Percentiles rank a stretch among this genome's conserved stretches.
Evolutionary conservation across 148 eudicot species (phyloP).

Genomic region (Diospyros kaki): DNA sequence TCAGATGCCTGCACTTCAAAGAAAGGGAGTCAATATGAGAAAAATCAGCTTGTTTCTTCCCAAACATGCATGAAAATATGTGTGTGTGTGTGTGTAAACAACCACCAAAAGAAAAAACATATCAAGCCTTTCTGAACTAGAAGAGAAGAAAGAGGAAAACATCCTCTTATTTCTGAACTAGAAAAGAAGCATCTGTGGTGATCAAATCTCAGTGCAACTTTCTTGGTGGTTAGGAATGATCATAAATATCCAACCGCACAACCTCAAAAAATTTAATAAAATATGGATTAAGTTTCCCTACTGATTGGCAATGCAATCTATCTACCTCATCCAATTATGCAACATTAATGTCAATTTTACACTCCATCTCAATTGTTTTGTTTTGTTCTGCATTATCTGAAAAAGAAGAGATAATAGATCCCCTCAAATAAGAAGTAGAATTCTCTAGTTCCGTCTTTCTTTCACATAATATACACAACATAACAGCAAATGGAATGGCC

Average conservation of each 20-base stretch:
- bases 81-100: too few species aligned
- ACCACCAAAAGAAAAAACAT: background rate
- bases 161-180: background rate
- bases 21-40: background rate
- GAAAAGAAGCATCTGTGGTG: background rate
- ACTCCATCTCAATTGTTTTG: too few species aligned
- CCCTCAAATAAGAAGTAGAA: too few species aligned
- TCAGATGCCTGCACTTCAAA: conserved; percentile 70
- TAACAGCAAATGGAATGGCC: too few species aligned
- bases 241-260: background rate
- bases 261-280: background rate
- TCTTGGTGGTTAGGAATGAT: background rate
- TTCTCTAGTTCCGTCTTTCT: too few species aligned
- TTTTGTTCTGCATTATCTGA: too few species aligned
- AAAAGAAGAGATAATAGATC: too few species aligned
- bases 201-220: background rate
- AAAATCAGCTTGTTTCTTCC: background rate
- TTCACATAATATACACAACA: too few species aligned
- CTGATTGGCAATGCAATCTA: too few species aligned
- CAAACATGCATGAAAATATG: background rate
- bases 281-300: too few species aligned
- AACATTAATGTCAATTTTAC: too few species aligned
- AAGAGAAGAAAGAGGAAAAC: background rate
- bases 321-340: too few species aligned
- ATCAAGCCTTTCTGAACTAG: background rate